Evolutionary conservation across 2,329 filamentous ascomycete genomes (phyloP), one percentile per base, ranked within the genome.

Genomic region (Claviceps fusiformis): DNA sequence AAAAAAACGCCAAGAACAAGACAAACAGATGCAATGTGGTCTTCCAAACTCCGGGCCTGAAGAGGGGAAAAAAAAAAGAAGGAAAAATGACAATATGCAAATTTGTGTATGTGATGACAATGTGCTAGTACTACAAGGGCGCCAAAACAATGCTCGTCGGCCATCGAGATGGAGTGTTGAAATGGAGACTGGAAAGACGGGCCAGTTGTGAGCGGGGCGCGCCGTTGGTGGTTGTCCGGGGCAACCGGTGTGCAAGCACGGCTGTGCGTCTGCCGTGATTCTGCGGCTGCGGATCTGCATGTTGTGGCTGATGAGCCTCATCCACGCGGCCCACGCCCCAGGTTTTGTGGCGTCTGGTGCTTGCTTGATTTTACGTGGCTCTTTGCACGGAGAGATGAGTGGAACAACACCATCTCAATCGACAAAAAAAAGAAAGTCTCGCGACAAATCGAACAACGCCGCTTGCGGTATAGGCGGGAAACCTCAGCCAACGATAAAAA

Each of bases 171-270:
- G 54, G 60, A 56, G 59, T 50, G 55, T 51, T 55, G 57, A 56
- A 49, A 46, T 53, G 54, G 54, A 53, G 47, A 49, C 31, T 31
- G 44, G 48, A 33, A 45, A 45, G 31, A 24, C 52, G 45, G 46
- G 44, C 43, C 44, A 9, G 41, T 50, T 50, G 31, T 49, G 33
- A 47, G 54, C 57, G 57, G 53, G 66, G 68, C 58, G 65, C 69
- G 70, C 67, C 54, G 60, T 59, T 63, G 64, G 64, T 0, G 52
- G 70, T 73, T 67, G 70, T 63, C 64, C 52, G 55, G 68, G 66
- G 68, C 69, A 72, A 72, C 29, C 9, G 24, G 9, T 35, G 29
- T 44, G 15, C 31, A 10, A 44, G 24, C 24, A 24, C 24, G 24
- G 24, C 24, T 44, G 41, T 10, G 19, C 41, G 50, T 6, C 33